Conservation (phyloP, 331 rosid species). For the Arachis monticola region DNA sequence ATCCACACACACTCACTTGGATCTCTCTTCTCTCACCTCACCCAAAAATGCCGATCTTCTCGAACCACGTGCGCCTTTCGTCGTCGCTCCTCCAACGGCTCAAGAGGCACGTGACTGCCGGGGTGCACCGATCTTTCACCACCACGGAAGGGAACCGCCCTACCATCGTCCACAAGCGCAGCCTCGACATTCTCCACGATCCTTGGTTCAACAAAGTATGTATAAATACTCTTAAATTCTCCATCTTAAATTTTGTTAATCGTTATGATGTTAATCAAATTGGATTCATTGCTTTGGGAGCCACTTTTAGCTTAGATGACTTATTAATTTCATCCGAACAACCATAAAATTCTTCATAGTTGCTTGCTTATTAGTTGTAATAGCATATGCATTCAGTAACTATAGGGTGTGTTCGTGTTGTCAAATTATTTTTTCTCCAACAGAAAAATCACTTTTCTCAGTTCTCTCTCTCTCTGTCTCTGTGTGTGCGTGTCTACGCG, state of each 20-base stretch:
- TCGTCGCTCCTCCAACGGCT: constrained; percentile 57
- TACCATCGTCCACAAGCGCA: constrained; percentile 84
- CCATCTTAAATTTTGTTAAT: no score
- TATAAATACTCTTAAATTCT: no score
- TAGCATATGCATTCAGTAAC: not conserved
- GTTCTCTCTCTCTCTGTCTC: no score
- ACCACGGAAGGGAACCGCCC: constrained; percentile 84
- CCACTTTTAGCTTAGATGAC: not conserved
- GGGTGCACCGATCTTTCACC: constrained; percentile 67
- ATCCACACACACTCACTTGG: not conserved
- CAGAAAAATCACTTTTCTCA: no score
- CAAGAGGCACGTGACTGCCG: constrained; percentile 42
- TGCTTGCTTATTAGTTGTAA: not conserved
- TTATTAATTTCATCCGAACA: not conserved
- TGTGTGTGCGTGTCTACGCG: not conserved
- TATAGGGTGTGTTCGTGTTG: not conserved
- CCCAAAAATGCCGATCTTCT: constrained; percentile 56
- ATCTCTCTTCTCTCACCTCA: constrained; percentile 1
- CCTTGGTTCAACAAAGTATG: constrained; percentile 96
- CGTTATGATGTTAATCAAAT: no score
- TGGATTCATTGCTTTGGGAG: not conserved
- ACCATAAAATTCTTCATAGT: not conserved
- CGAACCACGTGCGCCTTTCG: constrained; percentile 62
- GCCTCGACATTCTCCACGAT: constrained; percentile 96
- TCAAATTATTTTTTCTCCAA: not conserved